A percentile compares a stretch with the other conserved stretches of the same genome.
Evolutionary conservation across 352 stramenopile genomes (phyloP).

Genomic region (Pythium rishiriense): DNA sequence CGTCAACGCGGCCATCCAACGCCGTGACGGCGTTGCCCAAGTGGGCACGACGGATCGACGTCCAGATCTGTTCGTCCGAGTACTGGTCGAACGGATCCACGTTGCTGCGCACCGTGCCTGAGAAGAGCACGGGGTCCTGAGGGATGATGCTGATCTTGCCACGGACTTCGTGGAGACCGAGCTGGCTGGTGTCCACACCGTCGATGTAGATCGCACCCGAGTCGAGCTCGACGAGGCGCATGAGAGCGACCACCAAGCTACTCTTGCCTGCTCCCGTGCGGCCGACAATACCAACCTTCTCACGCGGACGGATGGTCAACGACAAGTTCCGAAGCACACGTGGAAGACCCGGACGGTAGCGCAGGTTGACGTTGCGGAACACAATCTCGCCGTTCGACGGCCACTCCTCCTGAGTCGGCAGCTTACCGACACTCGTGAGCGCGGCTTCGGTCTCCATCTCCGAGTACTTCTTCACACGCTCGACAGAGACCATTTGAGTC

Average conservation of each 20-base stretch:
- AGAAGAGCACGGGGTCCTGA: slow-evolving; percentile 90
- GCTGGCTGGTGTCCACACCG: slow-evolving; percentile 62
- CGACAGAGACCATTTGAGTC: slow-evolving; percentile 78
- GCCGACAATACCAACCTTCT: slow-evolving; percentile 36
- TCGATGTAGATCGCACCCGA: slow-evolving; percentile 80
- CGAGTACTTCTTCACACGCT: slow-evolving; percentile 75
- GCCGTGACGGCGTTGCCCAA: slow-evolving; percentile 37
- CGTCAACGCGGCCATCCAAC: slow-evolving; percentile 82
- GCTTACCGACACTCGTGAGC: slow-evolving; percentile 30
- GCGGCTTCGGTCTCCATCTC: slow-evolving; percentile 56
- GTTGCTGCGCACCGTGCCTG: slow-evolving; percentile 85
- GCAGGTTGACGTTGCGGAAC: slow-evolving; percentile 36
- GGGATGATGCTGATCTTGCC: slow-evolving; percentile 56
- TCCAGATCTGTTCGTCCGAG: slow-evolving; percentile 55
- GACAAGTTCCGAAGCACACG: slow-evolving; percentile 36
- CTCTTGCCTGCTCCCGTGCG: slow-evolving; percentile 40
- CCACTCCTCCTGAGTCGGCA: slow-evolving; percentile 26
- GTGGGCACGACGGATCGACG: slow-evolving; percentile 34
- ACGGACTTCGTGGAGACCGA: slow-evolving; percentile 32
- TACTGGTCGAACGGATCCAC: slow-evolving; percentile 86
- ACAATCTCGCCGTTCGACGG: slow-evolving; percentile 30
- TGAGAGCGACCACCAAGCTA: slow-evolving; percentile 39
- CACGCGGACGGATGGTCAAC: slow-evolving; percentile 30
- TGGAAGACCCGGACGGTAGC: slow-evolving; percentile 41
- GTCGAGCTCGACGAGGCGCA: slow-evolving; percentile 34